Evolutionary conservation across 257 asterid species (phyloP), one percentile per base, ranked within the genome.

Genomic region (Schizonepeta tenuifolia): DNA sequence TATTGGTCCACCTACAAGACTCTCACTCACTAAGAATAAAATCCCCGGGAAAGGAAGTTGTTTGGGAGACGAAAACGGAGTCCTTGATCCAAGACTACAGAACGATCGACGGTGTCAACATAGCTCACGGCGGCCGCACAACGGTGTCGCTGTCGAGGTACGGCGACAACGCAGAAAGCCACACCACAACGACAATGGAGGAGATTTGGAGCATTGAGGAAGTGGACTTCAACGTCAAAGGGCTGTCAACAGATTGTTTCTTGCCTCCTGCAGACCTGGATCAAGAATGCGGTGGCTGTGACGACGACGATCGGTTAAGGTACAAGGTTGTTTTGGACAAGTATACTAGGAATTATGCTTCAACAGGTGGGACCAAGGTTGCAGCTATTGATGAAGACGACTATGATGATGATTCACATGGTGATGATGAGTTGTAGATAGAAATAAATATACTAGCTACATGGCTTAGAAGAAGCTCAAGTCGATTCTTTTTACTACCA

Each of bases 371-470:
- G 1, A 55, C 71, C 5, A 84, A 67, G 79, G 85, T 88, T 13
- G 86, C 68, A 5, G 91, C 95, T 4, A 67, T 88, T 71, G 89
- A 86, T 61, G 88, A 82, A 3, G 78, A 83, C 26, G 18, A n/a
- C n/a, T n/a, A n/a, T n/a, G n/a, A 51, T 6, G 72, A 40, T 43
- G 78, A 58, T 38, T 47, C 43, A 46, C 78, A 80, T 14, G 84
- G 76, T 28, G 80, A 80, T 31, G 80, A 80, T 22, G 79, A 70
- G 10, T 65, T 71, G 75, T 78, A n/a, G n/a, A n/a, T n/a, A n/a
- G n/a, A n/a, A n/a, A n/a, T n/a, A n/a, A n/a, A n/a, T n/a, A n/a
- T n/a, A n/a, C n/a, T n/a, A n/a, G n/a, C n/a, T n/a, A n/a, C n/a
- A n/a, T n/a, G n/a, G n/a, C n/a, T n/a, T n/a, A n/a, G n/a, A n/a